Evolutionary conservation across 2,329 filamentous ascomycete species (phyloP), one percentile per base, ranked within the genome.

Genomic region (Madurella mycetomatis): DNA sequence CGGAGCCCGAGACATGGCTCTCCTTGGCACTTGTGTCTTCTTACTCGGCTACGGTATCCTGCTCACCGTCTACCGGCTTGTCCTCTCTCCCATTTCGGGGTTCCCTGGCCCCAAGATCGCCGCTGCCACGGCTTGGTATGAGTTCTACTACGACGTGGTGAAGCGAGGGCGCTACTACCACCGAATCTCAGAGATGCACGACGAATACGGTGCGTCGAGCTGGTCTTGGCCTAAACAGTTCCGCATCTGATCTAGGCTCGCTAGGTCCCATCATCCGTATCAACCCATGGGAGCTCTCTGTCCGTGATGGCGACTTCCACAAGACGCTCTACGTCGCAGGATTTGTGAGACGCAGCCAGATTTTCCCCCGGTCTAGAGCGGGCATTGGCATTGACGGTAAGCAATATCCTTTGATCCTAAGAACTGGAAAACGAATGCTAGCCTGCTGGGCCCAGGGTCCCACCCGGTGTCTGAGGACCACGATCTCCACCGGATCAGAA

Each of bases 111-210:
- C 84, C 0, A 70, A 84, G 42, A 64, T 85, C 40, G 82, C 80
- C 52, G 84, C 81, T 63, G 68, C 85, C 60, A 83, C 83, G 11
- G 77, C 83, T 59, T 79, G 73, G 61, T 80, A 84, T 61, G 80
- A 84, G 65, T 78, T 86, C 17, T 91, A 87, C 68, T 84, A 90
- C 61, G 85, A 86, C 41, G 87, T 84, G 70, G 85, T 82, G 15
- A 59, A n/a, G 64, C 87, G 87, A 47, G 84, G 87, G 60, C 79
- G 86, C 1, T 87, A 90, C 66, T 76, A 91, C 13, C 63, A 53
- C 15, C 82, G 86, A 63, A 84, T 89, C 63, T 83, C 83, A 72
- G 76, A 78, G 34, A 75, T 85, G 60, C 90, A 94, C 67, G 72
- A 84, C 60, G 76, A 79, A 66, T 90, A 94, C 64, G 87, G 87